These are phyloP conservation scores for Xylariaceae sp. DNA, from an alignment of 2,329 filamentous ascomycete genomes.

Conservation along the genomic window DNA sequence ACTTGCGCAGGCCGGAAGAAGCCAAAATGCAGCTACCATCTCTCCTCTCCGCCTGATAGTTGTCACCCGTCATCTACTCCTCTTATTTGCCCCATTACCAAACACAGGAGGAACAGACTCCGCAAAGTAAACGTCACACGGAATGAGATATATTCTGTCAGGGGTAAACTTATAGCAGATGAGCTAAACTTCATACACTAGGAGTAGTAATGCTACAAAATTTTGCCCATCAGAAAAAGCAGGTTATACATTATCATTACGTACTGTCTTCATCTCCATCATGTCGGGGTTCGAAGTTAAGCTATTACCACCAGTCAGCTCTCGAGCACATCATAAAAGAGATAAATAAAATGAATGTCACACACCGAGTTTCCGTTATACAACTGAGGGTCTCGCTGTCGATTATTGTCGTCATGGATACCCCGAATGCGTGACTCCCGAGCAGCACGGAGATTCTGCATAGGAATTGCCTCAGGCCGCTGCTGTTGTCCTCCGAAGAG, in stretches of 20 bases:
- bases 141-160: too few relatives aligned
- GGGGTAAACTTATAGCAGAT: too few relatives aligned
- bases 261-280: slow-evolving; percentile 45
- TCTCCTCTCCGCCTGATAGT: too few relatives aligned
- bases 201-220: too few relatives aligned
- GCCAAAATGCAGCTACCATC: too few relatives aligned
- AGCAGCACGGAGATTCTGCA: slow-evolving; percentile 29
- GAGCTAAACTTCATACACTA: too few relatives aligned
- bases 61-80: too few relatives aligned
- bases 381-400: slow-evolving; percentile 61
- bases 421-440: slow-evolving; percentile 40
- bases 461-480: slow-evolving; percentile 21
- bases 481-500: slow-evolving; percentile 17
- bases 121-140: too few relatives aligned
- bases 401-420: slow-evolving; percentile 50
- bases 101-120: too few relatives aligned
- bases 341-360: not conserved
- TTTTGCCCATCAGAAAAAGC: too few relatives aligned
- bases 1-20: too few relatives aligned
- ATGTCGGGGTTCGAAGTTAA: slow-evolving; percentile 66
- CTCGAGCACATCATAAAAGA: not conserved
- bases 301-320: slow-evolving; percentile 41
- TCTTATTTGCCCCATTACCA: too few relatives aligned
- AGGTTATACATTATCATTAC: slow-evolving; percentile 1
- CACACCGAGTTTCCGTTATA: slow-evolving; percentile 90